These are phyloP conservation scores for Thoreauomyces humboldtii DNA, from an alignment of 192 early-diverging fungal genomes.

Conservation along the genomic window DNA sequence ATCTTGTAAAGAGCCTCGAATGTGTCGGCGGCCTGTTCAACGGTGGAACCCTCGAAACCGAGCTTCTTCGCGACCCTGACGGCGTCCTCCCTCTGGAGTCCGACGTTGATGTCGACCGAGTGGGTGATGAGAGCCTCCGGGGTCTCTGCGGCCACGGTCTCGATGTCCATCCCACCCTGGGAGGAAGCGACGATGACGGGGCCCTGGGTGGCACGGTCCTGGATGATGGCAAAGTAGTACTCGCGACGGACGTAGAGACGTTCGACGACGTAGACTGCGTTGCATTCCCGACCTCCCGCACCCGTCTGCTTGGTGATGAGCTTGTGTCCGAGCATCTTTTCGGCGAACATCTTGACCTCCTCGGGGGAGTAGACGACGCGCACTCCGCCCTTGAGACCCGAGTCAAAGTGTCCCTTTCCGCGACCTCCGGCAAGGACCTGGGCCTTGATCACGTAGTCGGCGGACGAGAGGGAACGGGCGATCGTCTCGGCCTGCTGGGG, in stretches of 20 bases:
- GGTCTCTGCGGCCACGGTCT: conserved; percentile 89
- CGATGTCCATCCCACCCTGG: conserved; percentile 98
- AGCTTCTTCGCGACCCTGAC: conserved; percentile 77
- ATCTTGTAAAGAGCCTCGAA: conserved; percentile 93
- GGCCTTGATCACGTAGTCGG: conserved; percentile 62
- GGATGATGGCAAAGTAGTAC: conserved; percentile 98
- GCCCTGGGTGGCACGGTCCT: conserved; percentile 92
- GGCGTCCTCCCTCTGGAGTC: conserved; percentile 73
- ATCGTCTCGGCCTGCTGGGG: conserved; percentile 83
- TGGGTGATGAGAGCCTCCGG: conserved; percentile 95
- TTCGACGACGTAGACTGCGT: conserved; percentile 91
- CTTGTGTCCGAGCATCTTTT: conserved; percentile 96
- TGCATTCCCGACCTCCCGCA: conserved; percentile 89
- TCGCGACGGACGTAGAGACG: conserved; percentile 94
- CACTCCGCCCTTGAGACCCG: conserved; percentile 95
- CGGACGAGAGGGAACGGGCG: conserved; percentile 71
- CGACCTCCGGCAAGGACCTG: conserved; percentile 98
- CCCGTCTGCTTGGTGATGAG: conserved; percentile 99
- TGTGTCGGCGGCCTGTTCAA: conserved; percentile 84
- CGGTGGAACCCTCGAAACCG: conserved; percentile 79
- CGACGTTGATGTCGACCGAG: conserved; percentile 85
- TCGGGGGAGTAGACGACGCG: conserved; percentile 87
- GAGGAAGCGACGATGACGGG: conserved; percentile 95
- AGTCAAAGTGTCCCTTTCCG: conserved; percentile 96
- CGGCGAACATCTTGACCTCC: conserved; percentile 83